Conservation (phyloP, 2,329 filamentous ascomycete species). For the Parastagonospora avenae region DNA sequence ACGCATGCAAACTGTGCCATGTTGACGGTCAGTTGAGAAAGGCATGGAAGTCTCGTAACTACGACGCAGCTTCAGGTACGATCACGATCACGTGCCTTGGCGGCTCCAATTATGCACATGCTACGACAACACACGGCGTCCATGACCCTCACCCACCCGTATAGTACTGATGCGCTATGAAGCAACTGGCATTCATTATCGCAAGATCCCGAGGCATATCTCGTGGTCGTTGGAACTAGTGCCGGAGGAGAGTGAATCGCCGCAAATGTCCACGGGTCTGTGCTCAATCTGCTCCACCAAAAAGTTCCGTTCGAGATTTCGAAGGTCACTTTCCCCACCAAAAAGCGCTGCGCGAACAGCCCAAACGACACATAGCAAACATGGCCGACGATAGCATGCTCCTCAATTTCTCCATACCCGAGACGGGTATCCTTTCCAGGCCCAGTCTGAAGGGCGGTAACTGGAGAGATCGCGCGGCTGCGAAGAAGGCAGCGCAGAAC, state of each 20-base stretch:
- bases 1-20: conserved; percentile 19
- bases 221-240: no score
- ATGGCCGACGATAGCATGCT: conserved; percentile 98
- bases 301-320: conserved; percentile 19
- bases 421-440: conserved; percentile 67
- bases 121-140: no score
- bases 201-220: no score
- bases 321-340: background rate
- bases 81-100: conserved; percentile 2
- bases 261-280: conserved; percentile 3
- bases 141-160: no score
- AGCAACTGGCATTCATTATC: no score
- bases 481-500: conserved; percentile 69
- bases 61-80: conserved; percentile 30
- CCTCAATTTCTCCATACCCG: conserved; percentile 83
- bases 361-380: conserved; percentile 10
- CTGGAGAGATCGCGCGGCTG: conserved; percentile 87
- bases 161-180: no score
- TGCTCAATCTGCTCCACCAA: conserved; percentile 18
- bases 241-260: background rate
- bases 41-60: conserved; percentile 27
- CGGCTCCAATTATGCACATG: no score
- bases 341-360: background rate
- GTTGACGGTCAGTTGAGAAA: conserved; percentile 13
- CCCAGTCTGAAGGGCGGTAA: conserved; percentile 81